Evolutionary conservation across 345 rosid species (phyloP).

Genomic region (Trapa bicornis): DNA sequence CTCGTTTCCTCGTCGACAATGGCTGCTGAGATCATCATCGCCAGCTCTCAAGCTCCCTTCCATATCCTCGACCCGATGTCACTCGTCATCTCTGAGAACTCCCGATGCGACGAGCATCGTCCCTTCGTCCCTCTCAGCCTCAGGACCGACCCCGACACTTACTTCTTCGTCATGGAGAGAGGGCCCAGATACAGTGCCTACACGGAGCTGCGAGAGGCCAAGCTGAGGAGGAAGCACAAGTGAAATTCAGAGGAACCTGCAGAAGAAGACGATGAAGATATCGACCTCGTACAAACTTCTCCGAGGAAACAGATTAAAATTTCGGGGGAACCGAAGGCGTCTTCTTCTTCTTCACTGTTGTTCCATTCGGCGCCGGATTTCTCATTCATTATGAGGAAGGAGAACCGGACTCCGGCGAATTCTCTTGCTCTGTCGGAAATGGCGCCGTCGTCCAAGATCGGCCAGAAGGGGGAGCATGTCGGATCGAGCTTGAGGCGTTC

Average conservation of each 20-base stretch:
- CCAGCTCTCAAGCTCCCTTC: background rate
- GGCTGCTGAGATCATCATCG: slow-evolving; percentile 2
- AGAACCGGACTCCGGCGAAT: slow-evolving; percentile 42
- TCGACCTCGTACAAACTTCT: slow-evolving; percentile 14
- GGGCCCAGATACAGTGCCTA: slow-evolving; percentile 65
- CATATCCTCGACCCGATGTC: background rate
- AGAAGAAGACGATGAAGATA: background rate
- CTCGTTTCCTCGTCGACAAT: slow-evolving; percentile 3
- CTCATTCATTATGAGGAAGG: slow-evolving; percentile 47
- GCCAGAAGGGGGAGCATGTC: background rate
- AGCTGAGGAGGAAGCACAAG: slow-evolving; percentile 27
- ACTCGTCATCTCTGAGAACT: slow-evolving; percentile 39
- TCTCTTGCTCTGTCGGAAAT: slow-evolving; percentile 12
- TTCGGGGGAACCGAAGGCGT: slow-evolving; percentile 11
- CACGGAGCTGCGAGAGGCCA: slow-evolving; percentile 53
- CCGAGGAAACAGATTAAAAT: slow-evolving; percentile 35
- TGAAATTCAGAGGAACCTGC: slow-evolving; percentile 4
- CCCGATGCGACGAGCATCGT: slow-evolving; percentile 21
- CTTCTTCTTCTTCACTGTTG: slow-evolving; percentile 17
- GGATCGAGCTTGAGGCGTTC: slow-evolving; percentile 35
- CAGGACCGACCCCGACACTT: slow-evolving; percentile 21
- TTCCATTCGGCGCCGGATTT: slow-evolving; percentile 67
- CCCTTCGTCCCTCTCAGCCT: slow-evolving; percentile 26
- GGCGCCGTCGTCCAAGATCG: slow-evolving; percentile 24
- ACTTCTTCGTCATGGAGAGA: slow-evolving; percentile 39